Conservation (phyloP, 371 early-diverging fungal species). For the Haplosporangium sp. region DNA sequence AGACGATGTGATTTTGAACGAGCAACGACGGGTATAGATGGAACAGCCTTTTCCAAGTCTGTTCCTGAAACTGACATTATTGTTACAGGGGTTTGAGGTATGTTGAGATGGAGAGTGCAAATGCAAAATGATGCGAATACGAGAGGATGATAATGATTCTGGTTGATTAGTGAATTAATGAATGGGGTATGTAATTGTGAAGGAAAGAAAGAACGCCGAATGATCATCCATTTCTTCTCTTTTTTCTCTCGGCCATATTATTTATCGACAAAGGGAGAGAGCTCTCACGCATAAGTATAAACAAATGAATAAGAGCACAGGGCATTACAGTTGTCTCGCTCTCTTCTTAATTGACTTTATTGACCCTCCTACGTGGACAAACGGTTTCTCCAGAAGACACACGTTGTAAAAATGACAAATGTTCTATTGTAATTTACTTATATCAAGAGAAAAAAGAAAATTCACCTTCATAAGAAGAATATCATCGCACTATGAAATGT, state of each 20-base stretch:
- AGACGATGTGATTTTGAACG: slow-evolving; percentile 16
- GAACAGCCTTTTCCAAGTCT: not conserved
- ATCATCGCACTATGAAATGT: too few relatives aligned
- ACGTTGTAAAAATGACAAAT: not conserved
- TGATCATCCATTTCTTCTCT: not conserved
- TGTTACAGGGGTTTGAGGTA: not conserved
- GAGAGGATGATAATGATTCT: not conserved
- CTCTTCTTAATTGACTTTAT: too few relatives aligned
- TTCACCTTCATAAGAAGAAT: too few relatives aligned
- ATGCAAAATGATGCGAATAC: not conserved
- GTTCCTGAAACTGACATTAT: slow-evolving; percentile 4
- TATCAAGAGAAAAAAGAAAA: not conserved
- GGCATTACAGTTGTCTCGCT: not conserved
- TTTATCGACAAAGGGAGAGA: not conserved
- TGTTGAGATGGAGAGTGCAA: not conserved
- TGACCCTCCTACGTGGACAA: too few relatives aligned
- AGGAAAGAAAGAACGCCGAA: not conserved
- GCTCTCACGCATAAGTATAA: not conserved
- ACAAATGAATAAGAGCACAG: not conserved
- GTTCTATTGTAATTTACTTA: not conserved
- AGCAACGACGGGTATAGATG: not conserved
- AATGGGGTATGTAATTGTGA: not conserved
- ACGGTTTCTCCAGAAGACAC: too few relatives aligned
- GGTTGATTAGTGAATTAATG: not conserved
- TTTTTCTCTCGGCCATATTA: too few relatives aligned